phyloP scores from a whole-genome alignment of 257 asterid species.

The Nicotiana knightiana region DNA sequence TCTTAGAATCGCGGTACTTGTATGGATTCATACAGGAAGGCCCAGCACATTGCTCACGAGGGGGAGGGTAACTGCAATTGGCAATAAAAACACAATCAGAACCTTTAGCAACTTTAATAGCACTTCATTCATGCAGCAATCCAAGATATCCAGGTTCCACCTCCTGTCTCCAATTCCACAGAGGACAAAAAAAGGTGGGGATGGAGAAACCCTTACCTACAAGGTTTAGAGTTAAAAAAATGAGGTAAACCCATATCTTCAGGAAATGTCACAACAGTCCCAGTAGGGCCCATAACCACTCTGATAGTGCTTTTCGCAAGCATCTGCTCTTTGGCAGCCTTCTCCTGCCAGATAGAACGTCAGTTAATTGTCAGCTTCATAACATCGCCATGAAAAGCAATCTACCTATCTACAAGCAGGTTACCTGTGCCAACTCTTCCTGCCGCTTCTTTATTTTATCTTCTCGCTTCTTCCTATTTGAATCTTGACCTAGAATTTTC shows the following conservation, averaged over 20 bases:
- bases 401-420: neutral
- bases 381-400: neutral
- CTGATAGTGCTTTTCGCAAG: conserved; percentile 66
- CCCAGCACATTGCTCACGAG: conserved; percentile 86
- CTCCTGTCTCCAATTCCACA: neutral
- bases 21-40: conserved; percentile 77
- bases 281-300: conserved; percentile 73
- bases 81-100: conserved; percentile 15
- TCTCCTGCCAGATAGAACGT: conserved; percentile 40
- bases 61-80: conserved; percentile 81
- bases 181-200: neutral
- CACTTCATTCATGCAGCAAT: neutral
- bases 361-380: neutral
- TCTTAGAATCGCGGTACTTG: conserved; percentile 90
- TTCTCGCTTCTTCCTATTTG: conserved; percentile 91
- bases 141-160: neutral
- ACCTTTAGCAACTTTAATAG: conserved; percentile 1
- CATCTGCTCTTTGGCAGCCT: conserved; percentile 56
- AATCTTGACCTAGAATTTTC: conserved; percentile 94
- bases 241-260: conserved; percentile 77
- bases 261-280: conserved; percentile 80
- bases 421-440: conserved; percentile 93
- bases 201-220: conserved; percentile 32
- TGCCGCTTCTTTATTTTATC: conserved; percentile 85
- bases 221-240: conserved; percentile 46